Evolutionary conservation across 768 basidiomycete species (phyloP), one percentile per base, ranked within the genome.

Genomic region (Termitomyces titanicus): DNA sequence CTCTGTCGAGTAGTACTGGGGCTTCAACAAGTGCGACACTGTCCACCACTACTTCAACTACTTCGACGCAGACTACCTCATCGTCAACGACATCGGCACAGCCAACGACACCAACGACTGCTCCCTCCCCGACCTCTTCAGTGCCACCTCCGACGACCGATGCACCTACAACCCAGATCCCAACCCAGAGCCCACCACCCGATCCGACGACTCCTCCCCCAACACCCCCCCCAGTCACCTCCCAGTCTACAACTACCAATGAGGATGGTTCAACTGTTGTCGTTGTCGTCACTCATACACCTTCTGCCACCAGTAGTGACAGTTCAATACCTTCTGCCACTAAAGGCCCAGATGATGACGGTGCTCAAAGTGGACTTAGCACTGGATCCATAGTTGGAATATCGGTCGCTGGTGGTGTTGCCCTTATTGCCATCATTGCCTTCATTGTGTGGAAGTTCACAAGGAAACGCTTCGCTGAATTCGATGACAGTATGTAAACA

Each of bases 391-490:
- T 94, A 63, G 68, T 92, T 42, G 92, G 90, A 33, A 75, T 94
- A 55, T 86, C 89, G 0, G 89, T 93, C 22, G 85, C 89, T 3
- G 92, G 89, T 40, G 92, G 89, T 51, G 74, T 92, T 52, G 87
- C 89, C 22, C 69, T 86, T 18, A 70, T 94, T 61, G 87, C 80
- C 10, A 77, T 94, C 50, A 70, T 85, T 49, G 83, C 75, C 15
- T 94, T 94, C 74, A 80, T 92, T 60, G 72, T 89, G 35, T 94
- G 92, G 92, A 94, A 94, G 70, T 82, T 92, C 65, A 89, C 88
- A 2, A 79, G 87, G 64, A 94, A 92, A 68, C 85, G 87, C 54
- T 83, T 85, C 65, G 58, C 75, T 24, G 82, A 86, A 62, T 90
- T 89, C 63, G 88, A 92, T 63, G 88, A 90, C 72, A 84, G 91